These are phyloP conservation scores for Phytophthora nicotianae DNA, from an alignment of 352 stramenopile species.

Conservation along the genomic window DNA sequence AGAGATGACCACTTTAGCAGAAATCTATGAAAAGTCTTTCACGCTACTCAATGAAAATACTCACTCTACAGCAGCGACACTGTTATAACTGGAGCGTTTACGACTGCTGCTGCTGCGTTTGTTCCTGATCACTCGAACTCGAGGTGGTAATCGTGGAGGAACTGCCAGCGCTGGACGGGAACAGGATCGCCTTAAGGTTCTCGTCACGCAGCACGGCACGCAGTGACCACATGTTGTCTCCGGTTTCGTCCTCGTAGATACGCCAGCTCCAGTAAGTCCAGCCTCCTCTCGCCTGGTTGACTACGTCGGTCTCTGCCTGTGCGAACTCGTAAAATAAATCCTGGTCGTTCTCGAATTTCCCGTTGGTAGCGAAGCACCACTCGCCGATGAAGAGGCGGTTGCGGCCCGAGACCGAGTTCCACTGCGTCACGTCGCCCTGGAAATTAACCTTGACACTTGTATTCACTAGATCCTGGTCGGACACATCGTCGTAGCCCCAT, in stretches of 20 bases:
- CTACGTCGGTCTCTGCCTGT: slow-evolving; percentile 49
- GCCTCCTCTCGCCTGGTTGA: slow-evolving; percentile 59
- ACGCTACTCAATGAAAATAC: no score
- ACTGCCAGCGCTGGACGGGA: slow-evolving; percentile 26
- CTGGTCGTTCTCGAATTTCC: slow-evolving; percentile 57
- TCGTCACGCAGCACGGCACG: slow-evolving; percentile 59
- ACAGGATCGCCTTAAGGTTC: slow-evolving; percentile 37
- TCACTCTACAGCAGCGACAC: no score
- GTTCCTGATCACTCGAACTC: slow-evolving; percentile 14
- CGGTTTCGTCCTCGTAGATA: slow-evolving; percentile 64
- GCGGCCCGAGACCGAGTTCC: slow-evolving; percentile 41
- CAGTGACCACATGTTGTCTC: slow-evolving; percentile 70
- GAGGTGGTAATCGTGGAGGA: slow-evolving; percentile 6
- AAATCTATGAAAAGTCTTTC: no score
- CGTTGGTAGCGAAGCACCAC: slow-evolving; percentile 64
- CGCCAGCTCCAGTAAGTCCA: slow-evolving; percentile 82
- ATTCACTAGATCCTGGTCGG: slow-evolving; percentile 54
- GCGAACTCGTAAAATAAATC: slow-evolving; percentile 58
- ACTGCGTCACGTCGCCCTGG: slow-evolving; percentile 42
- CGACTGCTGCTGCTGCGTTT: slow-evolving; percentile 9
- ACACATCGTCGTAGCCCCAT: slow-evolving; percentile 73
- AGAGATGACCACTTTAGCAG: no score
- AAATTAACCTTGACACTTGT: slow-evolving; percentile 52
- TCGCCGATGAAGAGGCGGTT: slow-evolving; percentile 67
- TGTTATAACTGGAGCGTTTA: no score